These are phyloP conservation scores for Conoideocrella luteorostrata DNA, from an alignment of 2,329 filamentous ascomycete genomes.

Conservation along the genomic window DNA sequence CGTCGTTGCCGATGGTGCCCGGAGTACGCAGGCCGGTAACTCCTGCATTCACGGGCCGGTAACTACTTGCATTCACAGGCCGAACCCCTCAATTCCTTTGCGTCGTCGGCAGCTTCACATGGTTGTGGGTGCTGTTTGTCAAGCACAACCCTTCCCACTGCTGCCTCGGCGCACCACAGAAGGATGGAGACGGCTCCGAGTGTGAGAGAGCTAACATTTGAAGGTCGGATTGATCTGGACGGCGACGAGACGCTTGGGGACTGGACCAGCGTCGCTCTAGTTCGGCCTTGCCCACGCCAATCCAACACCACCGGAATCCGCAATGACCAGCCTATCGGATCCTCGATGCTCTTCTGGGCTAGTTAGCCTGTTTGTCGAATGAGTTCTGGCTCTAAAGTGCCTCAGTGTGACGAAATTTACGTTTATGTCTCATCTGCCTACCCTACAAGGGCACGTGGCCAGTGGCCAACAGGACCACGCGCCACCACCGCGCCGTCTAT, in stretches of 20 bases:
- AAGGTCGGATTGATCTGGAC: too few species aligned
- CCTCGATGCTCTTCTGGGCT: constrained; percentile 5
- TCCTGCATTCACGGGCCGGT: too few species aligned
- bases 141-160: not conserved
- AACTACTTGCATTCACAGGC: not conserved
- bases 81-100: not conserved
- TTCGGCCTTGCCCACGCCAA: too few species aligned
- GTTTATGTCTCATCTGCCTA: not conserved
- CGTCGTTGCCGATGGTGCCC: too few species aligned
- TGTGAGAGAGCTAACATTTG: too few species aligned
- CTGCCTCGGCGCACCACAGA: constrained; percentile 5
- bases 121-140: not conserved
- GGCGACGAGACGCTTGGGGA: too few species aligned
- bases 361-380: constrained; percentile 1
- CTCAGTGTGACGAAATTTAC: not conserved
- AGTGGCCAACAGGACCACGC: not conserved
- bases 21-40: too few species aligned
- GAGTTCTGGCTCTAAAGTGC: not conserved
- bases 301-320: too few species aligned
- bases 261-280: too few species aligned
- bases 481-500: not conserved
- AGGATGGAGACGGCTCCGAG: not conserved
- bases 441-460: not conserved
- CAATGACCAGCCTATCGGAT: constrained; percentile 8
- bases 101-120: constrained; percentile 3